phyloP scores from a whole-genome alignment of 352 stramenopile genomes.

The Phytopythium vexans region DNA sequence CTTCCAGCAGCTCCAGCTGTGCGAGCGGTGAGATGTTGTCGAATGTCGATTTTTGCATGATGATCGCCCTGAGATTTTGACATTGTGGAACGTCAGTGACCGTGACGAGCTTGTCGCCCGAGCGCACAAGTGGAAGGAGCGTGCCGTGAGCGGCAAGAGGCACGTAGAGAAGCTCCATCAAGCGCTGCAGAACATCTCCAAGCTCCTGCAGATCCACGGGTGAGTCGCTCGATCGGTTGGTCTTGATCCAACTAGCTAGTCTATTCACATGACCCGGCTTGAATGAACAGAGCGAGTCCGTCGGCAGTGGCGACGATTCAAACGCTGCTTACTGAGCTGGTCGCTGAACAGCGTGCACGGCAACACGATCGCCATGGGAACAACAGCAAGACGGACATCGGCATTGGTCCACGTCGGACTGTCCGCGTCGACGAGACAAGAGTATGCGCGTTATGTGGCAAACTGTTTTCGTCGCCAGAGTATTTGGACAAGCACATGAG shows the following conservation, averaged over 20 bases:
- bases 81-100: conserved; percentile 21
- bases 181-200: conserved; percentile 70
- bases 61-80: not conserved
- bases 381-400: conserved; percentile 8
- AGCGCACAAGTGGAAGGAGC: conserved; percentile 54
- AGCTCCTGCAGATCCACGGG: conserved; percentile 69
- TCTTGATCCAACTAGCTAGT: not conserved
- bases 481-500: conserved; percentile 68
- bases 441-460: conserved; percentile 58
- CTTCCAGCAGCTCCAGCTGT: conserved; percentile 35
- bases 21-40: conserved; percentile 16
- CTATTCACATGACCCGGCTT: not conserved
- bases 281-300: conserved; percentile 34
- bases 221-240: conserved; percentile 15
- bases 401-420: conserved; percentile 2
- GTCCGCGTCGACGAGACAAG: conserved; percentile 33
- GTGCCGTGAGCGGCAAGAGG: conserved; percentile 35
- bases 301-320: conserved; percentile 58
- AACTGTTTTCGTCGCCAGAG: conserved; percentile 58
- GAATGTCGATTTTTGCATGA: not conserved
- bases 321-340: conserved; percentile 43
- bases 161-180: conserved; percentile 79
- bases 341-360: conserved; percentile 21
- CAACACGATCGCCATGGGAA: conserved; percentile 7
- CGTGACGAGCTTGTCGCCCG: conserved; percentile 31